Percentiles rank a stretch among this genome's conserved stretches.
These are phyloP conservation scores for Arthonia radiata DNA, from an alignment of 495 filamentous ascomycete genomes.

Conservation along the genomic window DNA sequence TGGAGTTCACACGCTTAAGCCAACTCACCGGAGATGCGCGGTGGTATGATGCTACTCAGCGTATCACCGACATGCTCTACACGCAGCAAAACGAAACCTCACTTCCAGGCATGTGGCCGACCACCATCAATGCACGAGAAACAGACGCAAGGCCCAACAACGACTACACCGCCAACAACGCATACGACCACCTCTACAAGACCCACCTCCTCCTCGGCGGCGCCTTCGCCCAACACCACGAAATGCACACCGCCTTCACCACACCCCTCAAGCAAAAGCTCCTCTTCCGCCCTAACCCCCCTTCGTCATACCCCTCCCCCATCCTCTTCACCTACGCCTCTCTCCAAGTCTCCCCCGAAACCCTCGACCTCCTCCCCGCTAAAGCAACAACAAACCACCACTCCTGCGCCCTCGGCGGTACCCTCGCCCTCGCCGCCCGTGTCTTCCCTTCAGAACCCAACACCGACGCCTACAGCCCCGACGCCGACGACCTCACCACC, in stretches of 20 bases:
- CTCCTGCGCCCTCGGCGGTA: too few relatives aligned
- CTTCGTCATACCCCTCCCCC: too few relatives aligned
- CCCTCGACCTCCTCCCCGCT: too few relatives aligned
- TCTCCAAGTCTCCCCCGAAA: too few relatives aligned
- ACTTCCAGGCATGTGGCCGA: slow-evolving; percentile 17
- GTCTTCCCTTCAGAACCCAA: too few relatives aligned
- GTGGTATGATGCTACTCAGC: slow-evolving; percentile 16
- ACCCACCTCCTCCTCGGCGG: slow-evolving; percentile 14
- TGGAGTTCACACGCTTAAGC: slow-evolving; percentile 17
- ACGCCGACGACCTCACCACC: too few relatives aligned
- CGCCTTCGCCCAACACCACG: slow-evolving; percentile 15
- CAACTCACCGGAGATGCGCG: slow-evolving; percentile 14
- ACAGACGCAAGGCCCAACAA: slow-evolving; percentile 3
- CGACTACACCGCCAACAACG: slow-evolving; percentile 13
- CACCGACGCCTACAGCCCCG: too few relatives aligned
- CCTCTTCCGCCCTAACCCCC: slow-evolving; percentile 24
- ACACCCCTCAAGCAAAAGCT: slow-evolving; percentile 13
- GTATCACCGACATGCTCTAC: slow-evolving; percentile 13
- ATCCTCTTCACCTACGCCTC: too few relatives aligned
- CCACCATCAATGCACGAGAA: slow-evolving; percentile 8
- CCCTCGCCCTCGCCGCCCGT: too few relatives aligned
- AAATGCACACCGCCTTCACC: slow-evolving; percentile 17
- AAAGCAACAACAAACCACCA: too few relatives aligned
- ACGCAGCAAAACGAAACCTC: slow-evolving; percentile 10
- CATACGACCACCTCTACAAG: slow-evolving; percentile 18